phyloP scores from a whole-genome alignment of 1,284 basidiomycete species.

The Apiotrichum gracile region DNA sequence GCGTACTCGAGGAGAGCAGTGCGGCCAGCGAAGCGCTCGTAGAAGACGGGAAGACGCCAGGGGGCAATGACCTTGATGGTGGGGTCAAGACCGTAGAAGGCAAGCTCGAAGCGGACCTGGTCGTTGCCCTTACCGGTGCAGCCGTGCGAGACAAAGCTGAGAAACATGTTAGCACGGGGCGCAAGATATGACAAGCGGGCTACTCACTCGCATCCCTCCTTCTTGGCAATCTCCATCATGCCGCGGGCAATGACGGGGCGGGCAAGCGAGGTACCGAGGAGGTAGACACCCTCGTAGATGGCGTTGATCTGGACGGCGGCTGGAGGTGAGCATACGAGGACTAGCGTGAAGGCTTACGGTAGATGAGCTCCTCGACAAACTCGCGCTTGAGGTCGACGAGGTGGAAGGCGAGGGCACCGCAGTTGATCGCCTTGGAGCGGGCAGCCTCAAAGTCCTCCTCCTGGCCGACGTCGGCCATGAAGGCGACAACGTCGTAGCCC shows the following conservation, averaged over 20 bases:
- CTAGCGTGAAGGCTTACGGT: conserved; percentile 50
- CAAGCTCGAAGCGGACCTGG: conserved; percentile 98
- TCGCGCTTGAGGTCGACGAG: conserved; percentile 89
- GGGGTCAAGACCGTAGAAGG: conserved; percentile 97
- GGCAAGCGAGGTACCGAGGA: conserved; percentile 94
- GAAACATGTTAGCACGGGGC: conserved; percentile 10
- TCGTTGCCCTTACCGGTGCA: conserved; percentile 99
- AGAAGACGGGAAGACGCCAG: conserved; percentile 96
- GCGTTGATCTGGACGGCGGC: conserved; percentile 95
- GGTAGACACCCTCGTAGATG: conserved; percentile 99
- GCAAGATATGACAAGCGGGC: background rate
- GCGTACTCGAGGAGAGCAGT: conserved; percentile 89
- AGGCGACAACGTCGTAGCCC: conserved; percentile 94
- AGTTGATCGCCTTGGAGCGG: conserved; percentile 79
- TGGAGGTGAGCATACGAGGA: conserved; percentile 8
- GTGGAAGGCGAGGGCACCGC: conserved; percentile 94
- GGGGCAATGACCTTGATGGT: conserved; percentile 99
- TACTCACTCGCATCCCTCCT: conserved; percentile 81
- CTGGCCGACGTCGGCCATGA: conserved; percentile 99
- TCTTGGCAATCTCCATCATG: conserved; percentile 91
- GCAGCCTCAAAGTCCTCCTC: conserved; percentile 98
- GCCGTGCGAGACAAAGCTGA: conserved; percentile 89
- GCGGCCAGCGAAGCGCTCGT: conserved; percentile 93
- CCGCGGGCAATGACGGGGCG: conserved; percentile 98
- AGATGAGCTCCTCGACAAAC: conserved; percentile 94